Percentiles rank a stretch among this genome's conserved stretches.
Evolutionary conservation across 148 eudicot species (phyloP).

Genomic region (Camellia japonica): DNA sequence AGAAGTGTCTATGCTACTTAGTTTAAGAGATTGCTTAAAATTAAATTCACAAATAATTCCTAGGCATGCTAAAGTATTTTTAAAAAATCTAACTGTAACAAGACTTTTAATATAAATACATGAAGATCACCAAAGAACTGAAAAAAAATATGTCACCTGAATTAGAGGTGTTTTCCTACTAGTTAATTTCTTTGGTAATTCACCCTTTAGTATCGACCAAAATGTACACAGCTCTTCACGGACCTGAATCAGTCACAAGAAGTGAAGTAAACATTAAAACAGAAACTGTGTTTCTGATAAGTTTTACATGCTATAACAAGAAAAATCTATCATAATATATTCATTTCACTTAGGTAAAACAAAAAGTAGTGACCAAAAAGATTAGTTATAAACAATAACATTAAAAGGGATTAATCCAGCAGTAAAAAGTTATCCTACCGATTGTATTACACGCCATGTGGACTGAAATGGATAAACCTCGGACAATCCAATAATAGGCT

Average conservation of each 20-base stretch:
- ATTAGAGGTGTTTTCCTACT: constrained; percentile 34
- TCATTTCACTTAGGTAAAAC: background rate
- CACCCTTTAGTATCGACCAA: constrained; percentile 72
- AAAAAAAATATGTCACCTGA: constrained; percentile 41
- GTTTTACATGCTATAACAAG: background rate
- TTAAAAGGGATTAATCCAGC: background rate
- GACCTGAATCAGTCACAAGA: constrained; percentile 43
- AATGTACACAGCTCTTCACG: constrained; percentile 52
- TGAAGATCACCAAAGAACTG: background rate
- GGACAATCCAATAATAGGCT: constrained; percentile 55
- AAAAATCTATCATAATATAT: background rate
- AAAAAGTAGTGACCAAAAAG: background rate
- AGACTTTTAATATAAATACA: background rate
- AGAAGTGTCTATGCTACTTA: background rate
- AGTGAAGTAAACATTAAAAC: background rate
- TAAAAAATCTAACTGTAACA: background rate
- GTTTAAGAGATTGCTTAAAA: background rate
- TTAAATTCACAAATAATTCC: background rate
- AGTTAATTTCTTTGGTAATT: constrained; percentile 52
- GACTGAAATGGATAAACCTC: constrained; percentile 85
- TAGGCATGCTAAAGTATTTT: background rate
- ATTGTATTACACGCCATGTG: constrained; percentile 83
- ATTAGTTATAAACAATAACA: background rate
- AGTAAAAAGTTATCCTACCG: constrained; percentile 35
- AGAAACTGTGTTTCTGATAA: background rate